Evolutionary conservation across 108 stramenopile genomes (phyloP).

Genomic region (Stephanodiscus minutulus): DNA sequence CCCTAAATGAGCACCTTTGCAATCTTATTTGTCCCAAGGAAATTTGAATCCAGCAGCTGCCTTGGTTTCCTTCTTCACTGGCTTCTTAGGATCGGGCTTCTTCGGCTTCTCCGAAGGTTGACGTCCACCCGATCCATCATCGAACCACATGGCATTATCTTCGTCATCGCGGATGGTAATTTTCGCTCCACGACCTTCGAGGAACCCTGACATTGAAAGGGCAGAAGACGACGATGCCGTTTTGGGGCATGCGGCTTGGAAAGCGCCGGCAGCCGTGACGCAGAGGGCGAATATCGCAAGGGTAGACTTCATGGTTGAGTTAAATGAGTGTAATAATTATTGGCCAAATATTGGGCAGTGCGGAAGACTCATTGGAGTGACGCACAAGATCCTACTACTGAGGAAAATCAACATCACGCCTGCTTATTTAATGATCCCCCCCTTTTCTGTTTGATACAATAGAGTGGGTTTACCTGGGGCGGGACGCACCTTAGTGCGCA

Average conservation of each 20-base stretch:
- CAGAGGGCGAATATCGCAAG: slow-evolving; percentile 30
- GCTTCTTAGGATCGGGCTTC: slow-evolving; percentile 36
- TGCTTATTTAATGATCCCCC: neutral
- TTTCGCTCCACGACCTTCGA: slow-evolving; percentile 48
- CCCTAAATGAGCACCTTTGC: neutral
- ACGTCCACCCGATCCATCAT: slow-evolving; percentile 34
- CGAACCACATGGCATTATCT: slow-evolving; percentile 61
- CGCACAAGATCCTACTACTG: neutral
- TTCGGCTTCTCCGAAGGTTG: slow-evolving; percentile 30
- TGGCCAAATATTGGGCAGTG: too few species aligned
- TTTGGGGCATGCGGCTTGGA: slow-evolving; percentile 26
- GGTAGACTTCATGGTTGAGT: slow-evolving; percentile 39
- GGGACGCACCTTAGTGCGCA: too few species aligned
- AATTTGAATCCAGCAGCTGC: slow-evolving; percentile 40
- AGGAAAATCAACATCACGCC: slow-evolving; percentile 2
- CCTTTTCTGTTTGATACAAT: too few species aligned
- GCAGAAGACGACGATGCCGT: slow-evolving; percentile 11
- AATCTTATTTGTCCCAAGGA: slow-evolving; percentile 37
- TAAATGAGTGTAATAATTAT: too few species aligned
- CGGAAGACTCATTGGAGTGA: neutral
- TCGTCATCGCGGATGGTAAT: slow-evolving; percentile 63
- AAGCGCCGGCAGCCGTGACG: slow-evolving; percentile 26
- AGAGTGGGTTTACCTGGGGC: too few species aligned
- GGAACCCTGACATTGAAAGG: slow-evolving; percentile 29
- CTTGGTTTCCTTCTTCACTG: slow-evolving; percentile 43